These are phyloP conservation scores for Lecanicillium sp. DNA, from an alignment of 2,329 filamentous ascomycete genomes.

Conservation along the genomic window DNA sequence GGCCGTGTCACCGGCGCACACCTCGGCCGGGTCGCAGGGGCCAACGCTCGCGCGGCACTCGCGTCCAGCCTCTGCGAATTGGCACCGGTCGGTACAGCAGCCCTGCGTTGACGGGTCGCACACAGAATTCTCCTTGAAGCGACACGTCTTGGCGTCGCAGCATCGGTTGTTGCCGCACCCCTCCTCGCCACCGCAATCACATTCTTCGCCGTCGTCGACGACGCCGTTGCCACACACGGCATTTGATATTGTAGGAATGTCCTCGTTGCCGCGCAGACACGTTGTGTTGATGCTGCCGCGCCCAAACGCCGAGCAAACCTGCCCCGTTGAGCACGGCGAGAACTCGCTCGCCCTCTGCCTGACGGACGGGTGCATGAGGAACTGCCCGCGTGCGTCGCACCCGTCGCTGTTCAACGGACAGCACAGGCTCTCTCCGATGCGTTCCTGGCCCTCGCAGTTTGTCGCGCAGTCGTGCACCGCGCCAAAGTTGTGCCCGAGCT, in stretches of 20 bases:
- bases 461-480: conserved; percentile 79
- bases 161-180: conserved; percentile 64
- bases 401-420: conserved; percentile 61
- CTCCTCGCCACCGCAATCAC: conserved; percentile 71
- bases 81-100: conserved; percentile 59
- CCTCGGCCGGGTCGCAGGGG: conserved; percentile 71
- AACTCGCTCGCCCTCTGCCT: conserved; percentile 62
- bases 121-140: conserved; percentile 61
- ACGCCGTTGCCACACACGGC: conserved; percentile 87
- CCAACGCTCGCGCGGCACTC: conserved; percentile 71
- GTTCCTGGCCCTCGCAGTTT: conserved; percentile 49
- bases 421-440: conserved; percentile 41
- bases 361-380: conserved; percentile 87
- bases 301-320: conserved; percentile 74
- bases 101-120: conserved; percentile 70
- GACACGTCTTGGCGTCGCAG: conserved; percentile 74
- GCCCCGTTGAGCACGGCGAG: conserved; percentile 76
- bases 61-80: conserved; percentile 55
- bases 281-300: conserved; percentile 64
- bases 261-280: conserved; percentile 71
- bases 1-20: conserved; percentile 61
- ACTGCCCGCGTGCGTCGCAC: conserved; percentile 66
- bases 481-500: conserved; percentile 81
- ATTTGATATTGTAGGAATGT: conserved; percentile 67
- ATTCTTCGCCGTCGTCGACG: conserved; percentile 79